Base-by-base conservation (phyloP, 2,329 filamentous ascomycete species). In the Diaporthe sp. region DNA sequence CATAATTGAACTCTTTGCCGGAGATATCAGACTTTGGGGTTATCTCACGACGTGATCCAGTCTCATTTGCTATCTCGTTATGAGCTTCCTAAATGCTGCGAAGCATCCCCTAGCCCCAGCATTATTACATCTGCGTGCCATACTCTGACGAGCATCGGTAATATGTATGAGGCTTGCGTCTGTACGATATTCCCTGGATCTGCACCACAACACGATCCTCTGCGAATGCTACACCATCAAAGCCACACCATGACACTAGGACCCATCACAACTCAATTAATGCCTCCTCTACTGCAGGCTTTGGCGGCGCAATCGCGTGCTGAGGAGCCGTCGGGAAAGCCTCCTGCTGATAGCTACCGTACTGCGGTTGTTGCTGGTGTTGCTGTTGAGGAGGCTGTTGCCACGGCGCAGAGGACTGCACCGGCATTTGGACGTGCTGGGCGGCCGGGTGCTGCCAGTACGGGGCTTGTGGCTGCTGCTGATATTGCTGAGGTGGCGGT, bases 241-340 rank as follows among this genome's bases (percentile, higher is more conserved):
- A 50, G 38, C 50, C 60, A 55, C 15, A 13, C n/a, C 15, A 33
- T 25, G 22, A 17, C 55, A 5, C 35, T 13, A 33, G 9, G 40
- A n/a, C 25, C 50, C 13, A 57, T 73, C 50, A 96, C 76, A 96
- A 87, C 82, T 97, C 94, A 83, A 97, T 97, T 80, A 97, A 84
- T 74, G 92, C 93, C 83, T 96, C 94, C 83, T 96, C 94, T 61
- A 93, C 88, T 1, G 86, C 88, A 19, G 89, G 89, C 79, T 87
- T 86, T 81, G 83, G 87, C 70, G 89, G 91, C 38, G 90, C 87
- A 81, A 69, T 67, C 30, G 42, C 42, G 55, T 92, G 90, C 75
- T 92, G 89, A 22, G 92, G 91, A 38, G 90, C 91, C 3, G 89
- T 86, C 1, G 93, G 93, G 79, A 95, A 94, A 3, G 89, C 85